Percentiles rank a stretch among this genome's conserved stretches.
These are phyloP conservation scores for Calendula officinalis DNA, from an alignment of 129 eudicot species.

Conservation along the genomic window DNA sequence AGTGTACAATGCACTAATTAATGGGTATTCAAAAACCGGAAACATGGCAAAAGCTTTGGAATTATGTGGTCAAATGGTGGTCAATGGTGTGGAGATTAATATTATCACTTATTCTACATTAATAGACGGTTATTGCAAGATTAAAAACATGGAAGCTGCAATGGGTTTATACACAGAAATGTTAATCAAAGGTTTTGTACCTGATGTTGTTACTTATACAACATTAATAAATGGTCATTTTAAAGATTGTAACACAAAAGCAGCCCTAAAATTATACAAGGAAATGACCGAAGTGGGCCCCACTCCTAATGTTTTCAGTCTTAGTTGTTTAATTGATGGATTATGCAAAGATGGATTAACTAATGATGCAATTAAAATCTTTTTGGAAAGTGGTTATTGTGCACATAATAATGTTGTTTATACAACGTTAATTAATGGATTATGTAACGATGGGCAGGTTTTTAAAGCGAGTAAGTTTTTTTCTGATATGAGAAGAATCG, in stretches of 20 bases:
- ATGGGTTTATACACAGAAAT: conserved; percentile 79
- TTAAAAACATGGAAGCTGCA: conserved; percentile 63
- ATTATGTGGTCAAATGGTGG: conserved; percentile 71
- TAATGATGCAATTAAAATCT: conserved; percentile 65
- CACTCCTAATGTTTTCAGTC: conserved; percentile 55
- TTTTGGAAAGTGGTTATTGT: conserved; percentile 39
- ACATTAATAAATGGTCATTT: conserved; percentile 74
- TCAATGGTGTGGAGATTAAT: conserved; percentile 57
- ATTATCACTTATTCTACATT: conserved; percentile 67
- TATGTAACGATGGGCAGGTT: conserved; percentile 59
- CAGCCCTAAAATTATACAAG: conserved; percentile 52
- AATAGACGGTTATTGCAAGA: conserved; percentile 69
- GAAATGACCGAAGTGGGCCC: conserved; percentile 66
- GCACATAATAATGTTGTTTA: conserved; percentile 47
- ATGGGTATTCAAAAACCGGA: conserved; percentile 56
- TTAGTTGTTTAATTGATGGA: conserved; percentile 71
- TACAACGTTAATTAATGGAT: conserved; percentile 64
- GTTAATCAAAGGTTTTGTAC: conserved; percentile 62
- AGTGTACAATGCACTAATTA: conserved; percentile 63
- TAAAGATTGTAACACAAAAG: conserved; percentile 54
- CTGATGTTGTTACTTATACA: conserved; percentile 77
- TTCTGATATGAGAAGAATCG: conserved; percentile 58
- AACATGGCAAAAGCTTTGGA: conserved; percentile 61
- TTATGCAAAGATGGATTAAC: conserved; percentile 69
- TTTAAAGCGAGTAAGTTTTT: conserved; percentile 76